Evolutionary conservation across 495 filamentous ascomycete genomes (phyloP), one percentile per base, ranked within the genome.

Genomic region (Penicillium turbatum): DNA sequence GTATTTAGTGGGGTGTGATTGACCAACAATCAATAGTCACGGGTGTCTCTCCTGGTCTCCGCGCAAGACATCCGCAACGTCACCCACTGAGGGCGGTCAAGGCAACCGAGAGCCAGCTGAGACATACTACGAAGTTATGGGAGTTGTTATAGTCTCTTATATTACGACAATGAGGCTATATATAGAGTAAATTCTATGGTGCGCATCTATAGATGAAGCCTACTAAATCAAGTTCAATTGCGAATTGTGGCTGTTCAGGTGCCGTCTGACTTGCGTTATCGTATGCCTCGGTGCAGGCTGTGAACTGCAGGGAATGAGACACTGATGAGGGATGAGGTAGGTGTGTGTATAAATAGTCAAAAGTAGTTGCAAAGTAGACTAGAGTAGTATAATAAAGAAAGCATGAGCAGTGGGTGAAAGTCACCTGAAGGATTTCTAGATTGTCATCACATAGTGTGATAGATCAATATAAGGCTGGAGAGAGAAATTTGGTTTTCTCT

Each of bases 31-130:
- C 52, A 41, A 51, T 66, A 54, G 60, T 63, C 59, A 4, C 21
- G 21, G 21, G 51, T 61, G 62, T 57, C 54, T 53, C 55, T 24
- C 21, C 21, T 43, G 24, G 1, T 50, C 64, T 70, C 60, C 62
- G 63, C 66, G 71, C 54, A 54, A 44, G 54, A 49, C 46, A 65
- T 61, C 64, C 67, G 64, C 68, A 71, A 65, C 69, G 64, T 70
- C 68, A 72, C 65, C 67, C 62, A 64, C 70, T 59, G 41, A 60
- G 59, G 63, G 65, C 68, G 59, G 63, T 66, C 55, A 68, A 53
- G 51, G 49, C 45, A 58, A 36, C 67, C 62, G 56, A 59, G 43
- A 41, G 59, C 51, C 43, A 32, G 15, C 26, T 58, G 54, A 63
- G 57, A 63, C 55, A 64, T 38, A 2, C 4, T 24, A 4, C 2